Percentiles rank a stretch among this genome's conserved stretches.
Conservation (phyloP, 768 basidiomycete species). For the Lactifluus rugatus region DNA sequence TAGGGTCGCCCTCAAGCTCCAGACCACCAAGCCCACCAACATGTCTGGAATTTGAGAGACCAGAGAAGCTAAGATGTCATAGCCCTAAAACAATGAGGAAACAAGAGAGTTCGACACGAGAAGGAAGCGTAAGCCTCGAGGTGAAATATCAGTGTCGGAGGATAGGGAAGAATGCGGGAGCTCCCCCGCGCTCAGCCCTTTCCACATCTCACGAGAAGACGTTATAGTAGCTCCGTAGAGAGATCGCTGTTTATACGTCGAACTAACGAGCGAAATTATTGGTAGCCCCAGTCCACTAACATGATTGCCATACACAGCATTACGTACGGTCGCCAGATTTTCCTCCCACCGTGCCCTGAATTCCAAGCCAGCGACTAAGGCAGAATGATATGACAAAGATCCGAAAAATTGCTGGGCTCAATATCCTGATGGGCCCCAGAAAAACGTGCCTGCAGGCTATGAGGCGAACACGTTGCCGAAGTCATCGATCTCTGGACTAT, state of each 20-base stretch:
- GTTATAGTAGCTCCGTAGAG: neutral
- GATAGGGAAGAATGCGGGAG: neutral
- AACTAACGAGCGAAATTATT: too few relatives aligned
- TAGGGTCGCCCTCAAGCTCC: neutral
- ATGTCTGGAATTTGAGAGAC: neutral
- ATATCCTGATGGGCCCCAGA: neutral
- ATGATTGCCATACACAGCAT: neutral
- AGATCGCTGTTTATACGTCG: neutral
- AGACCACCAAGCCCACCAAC: neutral
- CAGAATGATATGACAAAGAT: neutral
- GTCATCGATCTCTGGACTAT: constrained; percentile 4
- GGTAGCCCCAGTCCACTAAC: neutral
- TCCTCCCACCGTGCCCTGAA: neutral
- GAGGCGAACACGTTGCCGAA: constrained; percentile 11
- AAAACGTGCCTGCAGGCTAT: neutral
- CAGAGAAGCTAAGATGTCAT: neutral
- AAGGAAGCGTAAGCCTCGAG: neutral
- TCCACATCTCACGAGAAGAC: neutral
- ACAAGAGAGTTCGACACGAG: neutral
- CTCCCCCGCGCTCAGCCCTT: neutral
- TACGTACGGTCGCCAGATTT: too few relatives aligned
- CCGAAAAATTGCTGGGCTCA: neutral
- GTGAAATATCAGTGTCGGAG: neutral
- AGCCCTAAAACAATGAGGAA: neutral
- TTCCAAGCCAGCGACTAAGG: neutral